phyloP scores from a whole-genome alignment of 306 rosid genomes.

The Aeschynomene evenia region DNA sequence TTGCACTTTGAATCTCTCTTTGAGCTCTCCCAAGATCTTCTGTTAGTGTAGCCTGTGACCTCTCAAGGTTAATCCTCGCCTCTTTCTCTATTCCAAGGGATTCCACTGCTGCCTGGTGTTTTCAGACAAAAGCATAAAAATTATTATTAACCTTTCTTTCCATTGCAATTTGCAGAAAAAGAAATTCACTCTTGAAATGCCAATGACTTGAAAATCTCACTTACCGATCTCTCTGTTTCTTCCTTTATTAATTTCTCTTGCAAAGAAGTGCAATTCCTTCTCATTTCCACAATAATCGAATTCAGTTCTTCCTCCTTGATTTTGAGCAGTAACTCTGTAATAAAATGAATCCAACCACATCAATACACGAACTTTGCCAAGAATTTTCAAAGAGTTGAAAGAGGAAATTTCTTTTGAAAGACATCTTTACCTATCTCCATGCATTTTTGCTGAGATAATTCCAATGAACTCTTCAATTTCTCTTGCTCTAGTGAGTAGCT shows the following conservation, averaged over 20 bases:
- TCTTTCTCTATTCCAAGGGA: constrained; percentile 76
- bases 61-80: constrained; percentile 70
- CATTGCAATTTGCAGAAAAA: constrained; percentile 16
- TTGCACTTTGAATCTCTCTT: constrained; percentile 81
- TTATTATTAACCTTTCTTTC: constrained; percentile 23
- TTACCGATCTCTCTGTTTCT: constrained; percentile 80
- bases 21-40: constrained; percentile 89
- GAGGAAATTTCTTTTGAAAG: neutral
- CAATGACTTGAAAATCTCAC: constrained; percentile 30
- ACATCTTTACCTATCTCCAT: constrained; percentile 61
- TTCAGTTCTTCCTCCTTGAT: constrained; percentile 92
- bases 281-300: constrained; percentile 72
- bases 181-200: neutral
- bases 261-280: constrained; percentile 61
- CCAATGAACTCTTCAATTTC: constrained; percentile 61
- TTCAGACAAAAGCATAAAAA: constrained; percentile 12
- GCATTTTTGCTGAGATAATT: constrained; percentile 65
- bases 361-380: neutral
- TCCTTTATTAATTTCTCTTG: constrained; percentile 80
- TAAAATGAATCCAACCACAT: constrained; percentile 25
- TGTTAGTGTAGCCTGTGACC: constrained; percentile 60
- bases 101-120: constrained; percentile 69
- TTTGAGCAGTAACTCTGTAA: constrained; percentile 58
- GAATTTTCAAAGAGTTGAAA: neutral
- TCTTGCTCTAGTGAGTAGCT: constrained; percentile 82